These are phyloP conservation scores for Clarkia xantiana DNA, from an alignment of 345 rosid species.

Conservation along the genomic window DNA sequence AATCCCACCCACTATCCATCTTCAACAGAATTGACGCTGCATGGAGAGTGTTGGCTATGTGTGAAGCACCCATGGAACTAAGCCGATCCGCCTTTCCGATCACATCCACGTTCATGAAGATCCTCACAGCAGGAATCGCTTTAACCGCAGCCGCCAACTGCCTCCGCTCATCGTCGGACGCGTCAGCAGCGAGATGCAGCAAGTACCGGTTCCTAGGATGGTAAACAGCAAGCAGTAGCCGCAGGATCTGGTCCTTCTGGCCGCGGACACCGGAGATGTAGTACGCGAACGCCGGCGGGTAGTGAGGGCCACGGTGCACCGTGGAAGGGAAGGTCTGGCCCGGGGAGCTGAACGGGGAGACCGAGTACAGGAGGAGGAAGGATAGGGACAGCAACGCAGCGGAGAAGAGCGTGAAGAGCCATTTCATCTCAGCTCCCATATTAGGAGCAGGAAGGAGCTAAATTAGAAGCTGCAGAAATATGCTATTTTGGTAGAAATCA, in stretches of 20 bases:
- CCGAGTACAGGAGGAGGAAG: slow-evolving; percentile 63
- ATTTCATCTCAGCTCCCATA: slow-evolving; percentile 94
- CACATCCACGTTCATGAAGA: slow-evolving; percentile 86
- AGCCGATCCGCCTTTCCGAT: slow-evolving; percentile 66
- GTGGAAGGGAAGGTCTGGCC: slow-evolving; percentile 46
- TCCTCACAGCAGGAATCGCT: slow-evolving; percentile 54
- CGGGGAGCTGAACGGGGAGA: slow-evolving; percentile 59
- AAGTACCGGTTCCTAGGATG: slow-evolving; percentile 92
- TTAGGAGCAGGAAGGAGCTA: neutral
- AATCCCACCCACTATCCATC: slow-evolving; percentile 69
- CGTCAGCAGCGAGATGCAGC: slow-evolving; percentile 71
- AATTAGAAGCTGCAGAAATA: neutral
- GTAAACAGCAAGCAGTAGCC: slow-evolving; percentile 80
- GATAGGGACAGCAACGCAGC: slow-evolving; percentile 53
- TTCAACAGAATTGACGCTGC: slow-evolving; percentile 73
- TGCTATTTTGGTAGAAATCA: neutral
- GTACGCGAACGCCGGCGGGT: slow-evolving; percentile 89
- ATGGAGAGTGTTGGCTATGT: slow-evolving; percentile 49
- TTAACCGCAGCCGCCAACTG: slow-evolving; percentile 40
- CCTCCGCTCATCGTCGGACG: slow-evolving; percentile 58
- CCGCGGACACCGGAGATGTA: slow-evolving; percentile 74
- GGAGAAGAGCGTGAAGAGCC: slow-evolving; percentile 82
- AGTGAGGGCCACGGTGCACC: slow-evolving; percentile 56
- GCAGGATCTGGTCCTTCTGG: slow-evolving; percentile 55
- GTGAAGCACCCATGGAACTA: slow-evolving; percentile 61